Base-by-base conservation (phyloP, 192 early-diverging fungal species). In the Glomus cerebriforme region DNA sequence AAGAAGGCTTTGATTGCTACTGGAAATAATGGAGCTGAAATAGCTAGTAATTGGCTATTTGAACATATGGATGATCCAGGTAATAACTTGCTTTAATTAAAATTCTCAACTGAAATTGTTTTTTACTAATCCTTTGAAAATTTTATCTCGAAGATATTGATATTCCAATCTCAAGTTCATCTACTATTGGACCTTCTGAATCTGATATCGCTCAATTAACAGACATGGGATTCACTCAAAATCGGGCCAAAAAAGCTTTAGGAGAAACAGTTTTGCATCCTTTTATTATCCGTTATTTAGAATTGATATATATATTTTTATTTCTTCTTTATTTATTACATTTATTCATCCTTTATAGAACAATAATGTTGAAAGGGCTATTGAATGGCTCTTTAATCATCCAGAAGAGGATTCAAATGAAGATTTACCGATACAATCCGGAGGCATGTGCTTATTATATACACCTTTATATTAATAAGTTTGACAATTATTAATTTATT, bases 21-120 rank as follows among this genome's bases (percentile, higher is more conserved):
- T 4, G 95, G 94, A 22, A 93, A 95, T 81, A 85, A 88, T 43
- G 95, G 92, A 17, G 87, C 91, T 7, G 95, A 97, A 73, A 83
- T 87, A 6, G 98, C 97, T 2, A 96, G 97, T 94, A 92, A 91
- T 79, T 98, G 97, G 97, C 77, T 98, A 31, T 95, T 98, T 86
- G 94, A 95, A 82, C 96, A 98, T 78, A 97, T 98, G 94, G 98
- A 99, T 32, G 98, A 98, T 86, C 88, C 96, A 37, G 92, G 94
- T 90, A 76, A 37, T 31, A 34, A 59, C 58, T 35, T 27, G 10
- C 34, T 35, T 62, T 17, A 59, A 35, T 22, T 49, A 59, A 4
- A 31, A 35, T 31, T 31, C 26, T 12, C 27, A 49, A 66, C 15
- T 34, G 8, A 13, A 35, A 45, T 9, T 27, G 0, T 27, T 19